Conservation (phyloP, 169 alveolate species). For the Cryptosporidium felis region DNA sequence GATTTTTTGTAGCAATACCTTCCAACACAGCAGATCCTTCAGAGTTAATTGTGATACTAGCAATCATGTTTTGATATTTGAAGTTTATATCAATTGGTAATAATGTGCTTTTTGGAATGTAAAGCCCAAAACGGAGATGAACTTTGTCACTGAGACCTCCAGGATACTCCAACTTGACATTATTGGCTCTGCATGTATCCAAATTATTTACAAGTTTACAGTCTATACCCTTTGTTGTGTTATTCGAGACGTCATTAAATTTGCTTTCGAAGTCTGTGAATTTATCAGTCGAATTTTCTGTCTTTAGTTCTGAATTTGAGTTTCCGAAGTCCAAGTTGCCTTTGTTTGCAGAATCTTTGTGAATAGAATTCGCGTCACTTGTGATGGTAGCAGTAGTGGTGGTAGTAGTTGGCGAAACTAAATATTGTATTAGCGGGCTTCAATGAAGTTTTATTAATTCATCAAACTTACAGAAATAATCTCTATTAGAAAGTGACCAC, state of each 20-base stretch:
- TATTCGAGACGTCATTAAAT: no score
- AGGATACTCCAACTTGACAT: not conserved
- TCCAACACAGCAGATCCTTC: not conserved
- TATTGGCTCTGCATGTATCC: not conserved
- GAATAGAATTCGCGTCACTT: no score
- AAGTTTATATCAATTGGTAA: not conserved
- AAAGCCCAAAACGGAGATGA: not conserved
- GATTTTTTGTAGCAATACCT: not conserved
- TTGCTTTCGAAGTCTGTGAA: no score
- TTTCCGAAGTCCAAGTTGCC: no score
- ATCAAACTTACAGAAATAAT: not conserved
- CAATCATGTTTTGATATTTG: not conserved
- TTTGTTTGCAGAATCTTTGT: no score
- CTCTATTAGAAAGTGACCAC: not conserved
- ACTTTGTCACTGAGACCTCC: not conserved
- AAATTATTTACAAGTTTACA: no score
- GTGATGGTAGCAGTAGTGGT: not conserved
- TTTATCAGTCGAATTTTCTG: no score
- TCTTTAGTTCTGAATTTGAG: no score
- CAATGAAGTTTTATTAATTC: no score
- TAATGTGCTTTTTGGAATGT: not conserved
- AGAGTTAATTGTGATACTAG: not conserved
- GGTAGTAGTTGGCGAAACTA: not conserved
- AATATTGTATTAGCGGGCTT: no score
- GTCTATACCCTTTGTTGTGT: no score